Conservation (phyloP, 345 rosid genomes). For the Hibiscus syriacus region DNA sequence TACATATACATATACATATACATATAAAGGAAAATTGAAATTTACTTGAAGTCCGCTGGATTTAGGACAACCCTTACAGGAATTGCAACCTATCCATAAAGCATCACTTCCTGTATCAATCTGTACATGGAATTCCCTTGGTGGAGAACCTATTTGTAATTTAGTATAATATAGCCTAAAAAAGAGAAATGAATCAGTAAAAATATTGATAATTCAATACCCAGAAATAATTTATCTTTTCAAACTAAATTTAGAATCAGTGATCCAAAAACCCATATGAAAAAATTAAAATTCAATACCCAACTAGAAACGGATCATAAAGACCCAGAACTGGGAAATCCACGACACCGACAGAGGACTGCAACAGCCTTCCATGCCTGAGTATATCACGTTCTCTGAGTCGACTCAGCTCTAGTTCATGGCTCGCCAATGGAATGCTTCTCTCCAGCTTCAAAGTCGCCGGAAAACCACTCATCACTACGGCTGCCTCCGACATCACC, state of each 20-base stretch:
- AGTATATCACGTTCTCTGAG: slow-evolving; percentile 56
- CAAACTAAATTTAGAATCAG: slow-evolving; percentile 1
- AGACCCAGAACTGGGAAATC: slow-evolving; percentile 77
- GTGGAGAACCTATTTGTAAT: slow-evolving; percentile 76
- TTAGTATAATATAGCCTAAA: slow-evolving; percentile 78
- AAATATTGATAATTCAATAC: neutral
- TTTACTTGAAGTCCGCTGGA: slow-evolving; percentile 74
- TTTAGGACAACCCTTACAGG: slow-evolving; percentile 85
- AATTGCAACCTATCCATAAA: slow-evolving; percentile 78
- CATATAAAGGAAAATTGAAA: neutral
- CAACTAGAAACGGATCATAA: slow-evolving; percentile 75
- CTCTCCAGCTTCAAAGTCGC: slow-evolving; percentile 51
- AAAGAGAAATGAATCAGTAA: slow-evolving; percentile 3
- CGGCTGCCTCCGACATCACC: slow-evolving; percentile 10
- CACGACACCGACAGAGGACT: slow-evolving; percentile 50
- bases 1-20: neutral
- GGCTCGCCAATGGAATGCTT: slow-evolving; percentile 38
- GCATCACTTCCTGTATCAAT: slow-evolving; percentile 98
- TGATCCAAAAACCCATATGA: slow-evolving; percentile 3
- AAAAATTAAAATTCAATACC: slow-evolving; percentile 33
- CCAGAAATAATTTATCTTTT: neutral
- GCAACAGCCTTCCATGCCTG: slow-evolving; percentile 82
- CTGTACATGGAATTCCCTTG: slow-evolving; percentile 84
- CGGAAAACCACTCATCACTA: slow-evolving; percentile 40
- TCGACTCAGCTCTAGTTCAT: slow-evolving; percentile 41